Evolutionary conservation across 2,329 filamentous ascomycete genomes (phyloP).

Genomic region (Exserohilum turcica): DNA sequence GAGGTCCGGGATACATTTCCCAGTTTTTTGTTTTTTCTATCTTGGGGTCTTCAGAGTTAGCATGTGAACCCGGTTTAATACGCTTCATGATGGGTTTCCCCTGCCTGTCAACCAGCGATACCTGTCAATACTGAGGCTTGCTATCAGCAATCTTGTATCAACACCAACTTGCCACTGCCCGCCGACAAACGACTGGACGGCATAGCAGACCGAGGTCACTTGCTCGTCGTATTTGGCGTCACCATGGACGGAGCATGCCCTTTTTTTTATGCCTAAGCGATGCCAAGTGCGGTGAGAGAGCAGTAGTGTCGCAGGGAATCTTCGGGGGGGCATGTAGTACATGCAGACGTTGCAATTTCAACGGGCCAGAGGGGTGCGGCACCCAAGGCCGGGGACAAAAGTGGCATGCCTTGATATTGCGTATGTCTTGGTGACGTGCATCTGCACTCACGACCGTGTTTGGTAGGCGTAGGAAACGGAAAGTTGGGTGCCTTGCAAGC

Average conservation of each 20-base stretch:
- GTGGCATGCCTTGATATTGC: no score
- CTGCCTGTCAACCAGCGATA: no score
- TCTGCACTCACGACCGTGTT: not conserved
- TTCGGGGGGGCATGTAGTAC: no score
- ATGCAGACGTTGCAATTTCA: no score
- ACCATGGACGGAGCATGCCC: not conserved
- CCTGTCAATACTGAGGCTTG: not conserved
- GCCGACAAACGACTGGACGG: not conserved
- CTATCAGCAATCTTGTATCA: not conserved
- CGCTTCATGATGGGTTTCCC: no score
- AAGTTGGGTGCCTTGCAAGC: not conserved
- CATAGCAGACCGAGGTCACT: not conserved
- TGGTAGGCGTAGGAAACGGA: not conserved
- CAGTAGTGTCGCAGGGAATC: not conserved
- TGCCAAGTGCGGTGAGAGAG: not conserved
- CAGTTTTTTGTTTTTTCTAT: not conserved
- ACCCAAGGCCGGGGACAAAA: no score
- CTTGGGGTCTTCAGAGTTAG: not conserved
- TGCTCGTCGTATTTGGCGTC: not conserved
- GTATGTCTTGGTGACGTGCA: not conserved
- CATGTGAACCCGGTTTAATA: no score
- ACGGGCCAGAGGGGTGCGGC: no score
- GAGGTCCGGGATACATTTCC: not conserved
- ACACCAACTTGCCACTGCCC: not conserved
- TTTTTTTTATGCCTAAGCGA: not conserved